These are phyloP conservation scores for Pyricularia pennisetigena DNA, from an alignment of 2,329 filamentous ascomycete species.

Conservation along the genomic window DNA sequence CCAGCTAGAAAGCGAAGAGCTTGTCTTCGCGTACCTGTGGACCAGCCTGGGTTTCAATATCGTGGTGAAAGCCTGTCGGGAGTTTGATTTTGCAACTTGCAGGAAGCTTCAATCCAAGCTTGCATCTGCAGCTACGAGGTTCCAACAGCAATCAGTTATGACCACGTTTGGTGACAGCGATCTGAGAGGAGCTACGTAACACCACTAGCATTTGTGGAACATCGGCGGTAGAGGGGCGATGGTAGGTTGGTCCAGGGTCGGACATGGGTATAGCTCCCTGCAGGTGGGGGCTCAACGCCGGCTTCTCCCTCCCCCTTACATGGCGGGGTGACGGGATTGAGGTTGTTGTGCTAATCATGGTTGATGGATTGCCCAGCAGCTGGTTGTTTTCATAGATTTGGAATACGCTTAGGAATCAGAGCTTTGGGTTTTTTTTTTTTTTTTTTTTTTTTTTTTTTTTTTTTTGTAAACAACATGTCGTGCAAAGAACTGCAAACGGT, in stretches of 20 bases:
- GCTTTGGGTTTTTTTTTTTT: no score
- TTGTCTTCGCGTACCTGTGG: background rate
- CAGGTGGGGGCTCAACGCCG: background rate
- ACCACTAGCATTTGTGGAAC: background rate
- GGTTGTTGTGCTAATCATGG: background rate
- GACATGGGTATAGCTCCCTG: background rate
- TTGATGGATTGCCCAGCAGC: background rate
- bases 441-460: no score
- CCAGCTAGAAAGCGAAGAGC: background rate
- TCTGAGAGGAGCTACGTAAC: background rate
- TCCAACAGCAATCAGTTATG: background rate
- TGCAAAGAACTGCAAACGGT: no score
- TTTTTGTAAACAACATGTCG: no score
- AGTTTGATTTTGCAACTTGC: background rate
- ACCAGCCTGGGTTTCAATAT: background rate
- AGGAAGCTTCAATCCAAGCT: background rate
- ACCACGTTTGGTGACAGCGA: conserved; percentile 4
- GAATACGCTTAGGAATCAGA: no score
- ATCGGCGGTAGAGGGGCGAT: background rate
- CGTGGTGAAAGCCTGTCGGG: background rate
- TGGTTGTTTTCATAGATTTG: background rate
- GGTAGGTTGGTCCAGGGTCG: background rate
- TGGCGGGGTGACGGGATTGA: background rate
- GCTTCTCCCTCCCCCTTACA: background rate
- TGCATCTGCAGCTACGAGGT: background rate